A percentile compares a stretch with the other conserved stretches of the same genome.
Conservation (phyloP, 306 rosid species). For the Fragaria nilgerrensis region DNA sequence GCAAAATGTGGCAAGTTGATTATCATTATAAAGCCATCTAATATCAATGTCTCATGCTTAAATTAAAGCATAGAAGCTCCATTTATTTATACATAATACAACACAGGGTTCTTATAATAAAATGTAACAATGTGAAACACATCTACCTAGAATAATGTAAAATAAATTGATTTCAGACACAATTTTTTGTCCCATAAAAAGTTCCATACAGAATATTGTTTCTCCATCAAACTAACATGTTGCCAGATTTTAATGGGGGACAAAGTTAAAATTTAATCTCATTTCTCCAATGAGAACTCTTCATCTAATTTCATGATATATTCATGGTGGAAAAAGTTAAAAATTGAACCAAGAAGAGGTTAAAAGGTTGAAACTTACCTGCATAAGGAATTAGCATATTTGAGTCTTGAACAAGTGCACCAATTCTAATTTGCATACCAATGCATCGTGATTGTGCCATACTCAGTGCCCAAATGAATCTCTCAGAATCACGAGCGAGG, state of each 20-base stretch:
- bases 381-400: slow-evolving; percentile 91
- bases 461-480: slow-evolving; percentile 88
- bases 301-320: not conserved
- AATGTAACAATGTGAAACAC: not conserved
- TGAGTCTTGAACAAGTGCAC: slow-evolving; percentile 74
- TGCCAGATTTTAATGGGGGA: not conserved
- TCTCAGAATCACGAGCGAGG: slow-evolving; percentile 73
- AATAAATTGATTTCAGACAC: not conserved
- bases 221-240: not conserved
- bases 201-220: not conserved
- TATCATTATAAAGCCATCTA: slow-evolving; percentile 13
- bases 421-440: slow-evolving; percentile 71
- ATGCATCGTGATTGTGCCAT: slow-evolving; percentile 90
- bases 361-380: slow-evolving; percentile 44
- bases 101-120: not conserved
- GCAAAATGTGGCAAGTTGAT: slow-evolving; percentile 31
- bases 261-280: not conserved
- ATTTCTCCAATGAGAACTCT: not conserved
- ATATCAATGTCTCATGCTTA: not conserved
- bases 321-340: not conserved
- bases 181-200: not conserved
- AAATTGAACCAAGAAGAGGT: slow-evolving; percentile 8
- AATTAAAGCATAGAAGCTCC: not conserved
- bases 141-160: not conserved
- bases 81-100: not conserved